Evolutionary conservation across 176 grass and related monocot species (phyloP).

Genomic region (Oryza rufipogon): DNA sequence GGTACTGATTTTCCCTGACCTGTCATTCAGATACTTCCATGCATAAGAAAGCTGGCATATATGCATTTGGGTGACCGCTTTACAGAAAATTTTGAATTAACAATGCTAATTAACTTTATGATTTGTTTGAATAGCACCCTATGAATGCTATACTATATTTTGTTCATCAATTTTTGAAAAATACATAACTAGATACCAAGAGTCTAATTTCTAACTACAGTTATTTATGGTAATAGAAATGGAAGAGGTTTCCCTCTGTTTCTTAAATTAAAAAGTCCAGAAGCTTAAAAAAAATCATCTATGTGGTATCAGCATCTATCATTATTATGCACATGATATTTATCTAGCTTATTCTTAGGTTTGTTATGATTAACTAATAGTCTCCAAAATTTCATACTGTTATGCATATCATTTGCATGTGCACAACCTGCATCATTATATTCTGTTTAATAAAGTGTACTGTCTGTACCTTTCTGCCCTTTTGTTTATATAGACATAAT

Average conservation of each 20-base stretch:
- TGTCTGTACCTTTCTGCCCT: not conserved
- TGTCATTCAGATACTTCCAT: constrained; percentile 2
- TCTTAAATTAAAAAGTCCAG: not conserved
- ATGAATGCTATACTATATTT: not conserved
- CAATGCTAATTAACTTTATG: not conserved
- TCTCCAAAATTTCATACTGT: not conserved
- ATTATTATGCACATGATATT: not conserved
- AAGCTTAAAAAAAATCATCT: not conserved
- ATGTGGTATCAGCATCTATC: not conserved
- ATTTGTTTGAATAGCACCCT: not conserved
- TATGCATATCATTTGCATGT: not conserved
- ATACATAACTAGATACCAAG: not conserved
- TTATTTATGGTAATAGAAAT: too few relatives aligned
- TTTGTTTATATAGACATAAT: constrained; percentile 25
- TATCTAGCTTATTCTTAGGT: not conserved
- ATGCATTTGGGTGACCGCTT: not conserved
- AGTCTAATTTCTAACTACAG: not conserved
- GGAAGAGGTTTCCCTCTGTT: too few relatives aligned
- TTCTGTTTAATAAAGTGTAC: not conserved
- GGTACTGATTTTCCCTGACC: constrained; percentile 50
- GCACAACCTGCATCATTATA: not conserved
- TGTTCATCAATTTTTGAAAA: not conserved
- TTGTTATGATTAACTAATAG: not conserved
- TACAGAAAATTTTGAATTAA: not conserved
- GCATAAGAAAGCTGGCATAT: not conserved